Base-by-base conservation (phyloP, 192 early-diverging fungal species). In the Thamnidium elegans region DNA sequence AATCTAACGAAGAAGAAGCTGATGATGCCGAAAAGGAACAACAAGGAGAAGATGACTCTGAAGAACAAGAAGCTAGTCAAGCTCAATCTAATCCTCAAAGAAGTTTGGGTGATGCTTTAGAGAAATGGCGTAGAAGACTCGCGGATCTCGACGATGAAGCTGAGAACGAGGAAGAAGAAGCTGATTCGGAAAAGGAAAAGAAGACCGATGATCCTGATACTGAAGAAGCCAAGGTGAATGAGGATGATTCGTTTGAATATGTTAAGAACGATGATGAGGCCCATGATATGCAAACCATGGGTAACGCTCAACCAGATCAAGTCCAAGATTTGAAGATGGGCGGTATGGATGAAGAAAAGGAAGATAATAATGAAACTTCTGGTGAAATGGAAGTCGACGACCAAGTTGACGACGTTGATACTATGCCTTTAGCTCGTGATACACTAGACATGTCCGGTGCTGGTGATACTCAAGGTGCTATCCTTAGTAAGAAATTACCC, bases 91-190 rank as follows among this genome's bases (percentile, higher is more conserved):
- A 97, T 70, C 93, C 96, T 21, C 88, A 90, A 70, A 84, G 94
- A 48, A 94, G 89, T 50, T 71, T 99, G 34, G 97, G 95, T 19
- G 93, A 97, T 69, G 94, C 94, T 14, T 77, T 94, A 55, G 90
- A 96, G 73, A 90, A 92, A 70, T 99, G 95, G 95, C 89, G 88
- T 73, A 86, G 90, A 26, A 83, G 94, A 17, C 75, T 99, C 21
- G 81, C 91, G 54, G 79, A 89, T 67, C 70, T 94, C 26, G 77
- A 84, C 56, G 91, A 90, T 63, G 75, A 77, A 5, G 84, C 87
- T 2, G 72, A 83, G 36, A 78, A 88, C 0, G 73, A 87, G 15
- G 66, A 82, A 47, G 67, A 55, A 50, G 60, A 71, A 53, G 67
- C 76, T 23, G 63, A 44, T 32, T 56, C 73, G 51, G 71, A 81